phyloP scores from a whole-genome alignment of 2,329 filamentous ascomycete genomes.

The Cladosporium sp. region DNA sequence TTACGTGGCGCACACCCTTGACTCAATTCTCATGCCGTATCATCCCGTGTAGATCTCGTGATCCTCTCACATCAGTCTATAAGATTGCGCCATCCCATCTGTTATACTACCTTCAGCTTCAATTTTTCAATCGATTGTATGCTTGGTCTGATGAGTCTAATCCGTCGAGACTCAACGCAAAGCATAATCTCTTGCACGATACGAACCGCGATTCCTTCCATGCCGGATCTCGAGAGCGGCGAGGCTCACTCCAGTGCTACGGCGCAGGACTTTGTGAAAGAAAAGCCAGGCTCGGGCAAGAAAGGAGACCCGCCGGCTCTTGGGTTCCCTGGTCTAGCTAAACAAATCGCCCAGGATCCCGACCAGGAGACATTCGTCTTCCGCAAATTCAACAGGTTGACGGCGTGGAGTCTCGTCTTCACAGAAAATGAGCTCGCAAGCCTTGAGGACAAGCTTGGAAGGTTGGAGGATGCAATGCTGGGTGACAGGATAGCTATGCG shows the following conservation, averaged over 20 bases:
- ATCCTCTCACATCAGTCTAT: too few relatives aligned
- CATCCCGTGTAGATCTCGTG: too few relatives aligned
- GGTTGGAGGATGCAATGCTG: not conserved
- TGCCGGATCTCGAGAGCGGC: not conserved
- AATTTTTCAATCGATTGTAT: not conserved
- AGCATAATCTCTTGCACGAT: not conserved
- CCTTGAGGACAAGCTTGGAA: slow-evolving; percentile 1
- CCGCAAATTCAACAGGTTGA: slow-evolving; percentile 11
- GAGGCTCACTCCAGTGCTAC: too few relatives aligned
- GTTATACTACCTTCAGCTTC: not conserved
- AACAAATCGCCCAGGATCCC: slow-evolving; percentile 12
- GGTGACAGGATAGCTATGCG: too few relatives aligned
- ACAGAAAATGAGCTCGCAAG: slow-evolving; percentile 10
- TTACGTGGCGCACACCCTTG: not conserved
- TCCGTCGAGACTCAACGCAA: not conserved
- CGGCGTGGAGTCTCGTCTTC: slow-evolving; percentile 6
- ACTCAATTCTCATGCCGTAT: not conserved
- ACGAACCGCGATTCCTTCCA: not conserved
- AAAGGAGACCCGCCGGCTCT: not conserved
- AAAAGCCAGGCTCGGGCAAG: too few relatives aligned
- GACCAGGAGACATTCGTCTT: slow-evolving; percentile 17
- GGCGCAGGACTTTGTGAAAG: too few relatives aligned
- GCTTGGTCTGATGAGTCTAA: not conserved
- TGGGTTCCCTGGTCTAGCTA: slow-evolving; percentile 9
- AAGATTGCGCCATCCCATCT: too few relatives aligned